Base-by-base conservation (phyloP, 345 rosid species). In the Cardamine resedifolia region DNA sequence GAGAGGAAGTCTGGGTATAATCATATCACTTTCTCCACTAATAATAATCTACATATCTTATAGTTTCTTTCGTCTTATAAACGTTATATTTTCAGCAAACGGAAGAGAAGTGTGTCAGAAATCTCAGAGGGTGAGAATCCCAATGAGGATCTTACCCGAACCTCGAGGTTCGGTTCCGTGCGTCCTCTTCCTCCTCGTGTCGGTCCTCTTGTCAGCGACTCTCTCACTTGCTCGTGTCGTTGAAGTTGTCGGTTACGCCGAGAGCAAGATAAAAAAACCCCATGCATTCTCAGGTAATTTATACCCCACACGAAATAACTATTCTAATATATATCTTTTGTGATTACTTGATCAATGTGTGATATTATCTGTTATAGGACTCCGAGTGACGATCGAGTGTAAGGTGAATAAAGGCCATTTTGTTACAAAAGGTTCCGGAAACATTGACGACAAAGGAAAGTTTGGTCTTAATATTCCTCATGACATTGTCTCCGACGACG, bases 311-410 rank as follows among this genome's bases (percentile, higher is more conserved):
- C 2, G 24, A 28, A 38, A 15, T 27, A 34, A 11, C 16, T 4
- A 18, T 31, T 33, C 6, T 0, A 14, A 11, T 2, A 21, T 36
- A 20, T 55, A 8, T 44, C 4, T 6, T 12, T 2, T 34, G 44
- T 57, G 52, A 30, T 27, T 34, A 7, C 27, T 7, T 58, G 49
- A 66, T 8, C 3, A 66, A 27, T 36, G 34, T 48, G 16, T 58
- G 78, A 23, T 53, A 2, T 45, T 66, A 6, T 19, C 34, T 57
- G 55, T 6, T 53, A 3, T 74, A 90, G 98, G 98, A 64, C 90
- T 93, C 27, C 77, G 73, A 1, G 93, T 88, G 38, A 87, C 80
- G 7, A 83, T 93, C 20, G 94, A 93, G 0, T 93, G 98, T 78
- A 83, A 89, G 83, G 63, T 45, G 0, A 72, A 79, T 33, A 82